phyloP scores from a whole-genome alignment of 495 filamentous ascomycete species.

The Massariosphaeria phaeospora region DNA sequence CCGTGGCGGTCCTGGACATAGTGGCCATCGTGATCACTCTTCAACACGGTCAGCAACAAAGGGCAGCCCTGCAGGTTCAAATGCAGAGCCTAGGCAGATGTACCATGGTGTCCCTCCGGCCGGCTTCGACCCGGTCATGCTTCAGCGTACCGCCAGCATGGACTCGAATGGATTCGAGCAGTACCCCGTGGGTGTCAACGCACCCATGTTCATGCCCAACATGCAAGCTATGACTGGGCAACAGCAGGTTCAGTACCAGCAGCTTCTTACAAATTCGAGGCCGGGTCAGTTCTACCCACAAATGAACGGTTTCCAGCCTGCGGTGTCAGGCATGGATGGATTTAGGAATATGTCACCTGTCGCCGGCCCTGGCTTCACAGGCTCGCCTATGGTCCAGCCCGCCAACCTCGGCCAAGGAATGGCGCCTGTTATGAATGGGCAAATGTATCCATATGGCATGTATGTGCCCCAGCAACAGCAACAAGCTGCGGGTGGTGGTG shows the following conservation, averaged over 20 bases:
- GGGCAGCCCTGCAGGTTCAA: constrained; percentile 40
- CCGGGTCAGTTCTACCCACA: constrained; percentile 17
- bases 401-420: constrained; percentile 24
- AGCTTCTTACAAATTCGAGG: constrained; percentile 47
- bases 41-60: constrained; percentile 52
- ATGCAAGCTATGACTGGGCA: constrained; percentile 49
- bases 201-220: constrained; percentile 47
- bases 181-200: constrained; percentile 49
- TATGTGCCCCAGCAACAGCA: constrained; percentile 30
- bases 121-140: constrained; percentile 41
- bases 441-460: constrained; percentile 32
- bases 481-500: constrained; percentile 13
- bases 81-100: constrained; percentile 41
- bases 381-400: constrained; percentile 29
- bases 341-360: constrained; percentile 24
- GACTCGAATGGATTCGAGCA: constrained; percentile 51
- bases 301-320: constrained; percentile 27
- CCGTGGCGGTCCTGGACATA: constrained; percentile 42
- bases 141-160: constrained; percentile 54
- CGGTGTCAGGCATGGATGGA: constrained; percentile 22
- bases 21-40: constrained; percentile 28
- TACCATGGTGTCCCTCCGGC: constrained; percentile 41
- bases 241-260: constrained; percentile 58
- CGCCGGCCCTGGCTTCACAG: constrained; percentile 20
- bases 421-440: constrained; percentile 18